These are phyloP conservation scores for Antitrichia curtipendula DNA, from an alignment of 225 moss, liverwort and hornwort species.

Conservation along the genomic window DNA sequence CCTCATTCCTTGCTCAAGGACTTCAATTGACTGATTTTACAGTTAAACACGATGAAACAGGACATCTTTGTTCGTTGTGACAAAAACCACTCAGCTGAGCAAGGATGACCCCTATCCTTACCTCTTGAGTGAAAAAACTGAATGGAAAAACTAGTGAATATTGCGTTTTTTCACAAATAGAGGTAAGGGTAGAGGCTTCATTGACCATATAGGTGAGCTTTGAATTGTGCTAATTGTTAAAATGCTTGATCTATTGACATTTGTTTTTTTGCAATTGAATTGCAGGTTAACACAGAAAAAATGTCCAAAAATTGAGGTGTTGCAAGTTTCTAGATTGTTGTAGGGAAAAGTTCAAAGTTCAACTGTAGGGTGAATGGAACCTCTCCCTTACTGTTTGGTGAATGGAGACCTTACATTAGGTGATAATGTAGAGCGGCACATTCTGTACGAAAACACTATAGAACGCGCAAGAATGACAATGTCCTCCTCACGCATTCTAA, in stretches of 20 bases:
- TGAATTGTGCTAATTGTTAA: no score
- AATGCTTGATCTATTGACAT: neutral
- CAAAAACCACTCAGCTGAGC: neutral
- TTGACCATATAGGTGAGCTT: neutral
- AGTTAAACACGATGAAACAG: neutral
- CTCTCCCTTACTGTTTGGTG: neutral
- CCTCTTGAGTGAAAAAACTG: neutral
- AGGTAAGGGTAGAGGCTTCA: neutral
- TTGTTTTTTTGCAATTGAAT: neutral
- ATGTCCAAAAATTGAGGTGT: neutral
- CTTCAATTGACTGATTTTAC: neutral
- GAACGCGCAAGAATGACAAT: neutral
- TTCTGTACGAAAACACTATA: no score
- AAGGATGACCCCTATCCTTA: neutral
- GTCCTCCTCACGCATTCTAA: neutral
- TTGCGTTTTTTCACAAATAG: neutral
- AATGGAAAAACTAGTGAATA: neutral
- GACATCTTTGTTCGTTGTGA: neutral
- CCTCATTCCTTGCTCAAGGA: neutral
- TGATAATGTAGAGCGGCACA: neutral
- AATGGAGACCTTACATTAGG: neutral
- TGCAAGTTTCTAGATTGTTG: neutral
- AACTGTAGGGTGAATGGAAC: neutral
- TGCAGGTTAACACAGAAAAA: neutral
- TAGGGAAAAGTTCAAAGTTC: neutral